A percentile compares a stretch with the other conserved stretches of the same genome.
phyloP scores from a whole-genome alignment of 2,329 filamentous ascomycete species.

The Lomentospora prolificans region DNA sequence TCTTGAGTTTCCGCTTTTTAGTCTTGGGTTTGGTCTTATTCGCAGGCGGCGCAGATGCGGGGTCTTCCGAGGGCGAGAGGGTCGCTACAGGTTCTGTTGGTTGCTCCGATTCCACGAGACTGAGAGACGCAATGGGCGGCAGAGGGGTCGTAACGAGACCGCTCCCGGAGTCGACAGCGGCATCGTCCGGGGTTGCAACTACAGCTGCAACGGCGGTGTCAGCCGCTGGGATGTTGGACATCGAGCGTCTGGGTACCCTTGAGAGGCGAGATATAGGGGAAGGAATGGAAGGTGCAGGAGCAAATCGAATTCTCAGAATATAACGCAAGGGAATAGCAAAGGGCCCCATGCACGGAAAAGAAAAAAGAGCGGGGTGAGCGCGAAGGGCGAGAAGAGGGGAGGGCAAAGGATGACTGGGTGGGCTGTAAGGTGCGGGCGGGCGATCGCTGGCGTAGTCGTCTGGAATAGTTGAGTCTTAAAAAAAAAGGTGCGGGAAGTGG shows the following conservation, averaged over 20 bases:
- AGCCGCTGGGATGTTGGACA: constrained; percentile 6
- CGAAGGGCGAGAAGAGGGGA: background rate
- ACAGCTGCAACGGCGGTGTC: constrained; percentile 6
- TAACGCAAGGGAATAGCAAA: background rate
- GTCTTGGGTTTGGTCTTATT: constrained; percentile 7
- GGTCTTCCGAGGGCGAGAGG: constrained; percentile 6
- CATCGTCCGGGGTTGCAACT: constrained; percentile 7
- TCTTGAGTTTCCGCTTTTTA: constrained; percentile 10
- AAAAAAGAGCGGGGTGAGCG: background rate
- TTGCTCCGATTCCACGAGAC: constrained; percentile 6
- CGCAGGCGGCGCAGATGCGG: background rate
- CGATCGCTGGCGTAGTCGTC: too few species aligned
- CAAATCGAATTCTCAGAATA: background rate
- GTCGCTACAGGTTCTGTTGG: constrained; percentile 4
- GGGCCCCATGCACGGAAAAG: background rate
- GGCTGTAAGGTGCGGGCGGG: background rate
- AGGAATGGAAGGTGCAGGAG: background rate
- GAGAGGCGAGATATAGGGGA: background rate
- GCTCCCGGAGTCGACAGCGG: constrained; percentile 4
- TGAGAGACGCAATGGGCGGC: constrained; percentile 5
- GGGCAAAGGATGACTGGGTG: background rate
- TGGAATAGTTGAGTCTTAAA: background rate
- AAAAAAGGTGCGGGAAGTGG: background rate
- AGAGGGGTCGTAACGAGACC: background rate
- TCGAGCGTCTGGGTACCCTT: background rate